Conservation (phyloP, 1,284 basidiomycete species). For the Inonotus obliquus region DNA sequence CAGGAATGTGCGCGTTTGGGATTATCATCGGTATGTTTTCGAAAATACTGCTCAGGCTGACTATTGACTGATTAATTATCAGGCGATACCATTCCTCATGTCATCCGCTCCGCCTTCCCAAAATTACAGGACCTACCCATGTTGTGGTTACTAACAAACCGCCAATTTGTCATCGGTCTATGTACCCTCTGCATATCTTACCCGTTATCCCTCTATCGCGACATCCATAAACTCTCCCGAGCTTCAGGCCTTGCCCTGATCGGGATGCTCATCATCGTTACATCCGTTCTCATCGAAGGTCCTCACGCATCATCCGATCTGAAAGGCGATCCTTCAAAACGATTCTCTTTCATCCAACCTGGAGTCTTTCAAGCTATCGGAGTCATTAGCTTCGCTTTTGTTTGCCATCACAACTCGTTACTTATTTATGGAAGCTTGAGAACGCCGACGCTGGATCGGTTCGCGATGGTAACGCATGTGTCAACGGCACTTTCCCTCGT, state of each 20-base stretch:
- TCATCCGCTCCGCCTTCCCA: conserved; percentile 86
- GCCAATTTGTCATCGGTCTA: conserved; percentile 83
- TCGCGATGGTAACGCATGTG: conserved; percentile 89
- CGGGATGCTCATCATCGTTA: conserved; percentile 94
- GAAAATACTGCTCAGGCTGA: conserved; percentile 21
- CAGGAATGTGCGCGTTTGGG: conserved; percentile 94
- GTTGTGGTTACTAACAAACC: conserved; percentile 74
- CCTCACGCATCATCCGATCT: conserved; percentile 76
- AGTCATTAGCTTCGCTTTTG: conserved; percentile 93
- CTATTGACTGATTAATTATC: conserved; percentile 53
- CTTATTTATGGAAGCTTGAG: conserved; percentile 92
- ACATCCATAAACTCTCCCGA: conserved; percentile 95
- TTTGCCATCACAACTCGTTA: conserved; percentile 91
- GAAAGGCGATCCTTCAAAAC: conserved; percentile 69
- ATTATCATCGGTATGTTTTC: conserved; percentile 71
- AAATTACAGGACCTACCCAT: conserved; percentile 64
- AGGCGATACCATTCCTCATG: conserved; percentile 95
- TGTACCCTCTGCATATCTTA: conserved; percentile 89
- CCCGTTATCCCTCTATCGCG: conserved; percentile 92
- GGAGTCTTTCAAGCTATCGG: conserved; percentile 90
- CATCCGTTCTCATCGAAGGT: conserved; percentile 82
- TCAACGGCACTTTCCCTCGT: conserved; percentile 81
- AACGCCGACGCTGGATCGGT: conserved; percentile 93
- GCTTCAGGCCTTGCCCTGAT: conserved; percentile 86
- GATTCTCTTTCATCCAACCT: conserved; percentile 70